phyloP scores from a whole-genome alignment of 2,329 filamentous ascomycete species.

The Neofusicoccum parvum region DNA sequence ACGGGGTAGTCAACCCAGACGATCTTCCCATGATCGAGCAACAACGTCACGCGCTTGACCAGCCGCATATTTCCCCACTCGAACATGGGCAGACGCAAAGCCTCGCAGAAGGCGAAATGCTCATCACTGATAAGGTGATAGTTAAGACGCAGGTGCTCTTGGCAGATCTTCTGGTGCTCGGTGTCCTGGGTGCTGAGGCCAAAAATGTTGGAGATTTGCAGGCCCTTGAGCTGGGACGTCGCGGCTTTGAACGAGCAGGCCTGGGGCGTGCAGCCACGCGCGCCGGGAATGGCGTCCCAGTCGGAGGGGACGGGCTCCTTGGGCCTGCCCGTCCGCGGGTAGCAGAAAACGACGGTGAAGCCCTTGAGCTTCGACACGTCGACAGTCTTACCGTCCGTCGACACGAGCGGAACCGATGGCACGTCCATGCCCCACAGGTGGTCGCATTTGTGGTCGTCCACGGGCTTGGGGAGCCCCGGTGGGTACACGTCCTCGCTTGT shows the following conservation, averaged over 20 bases:
- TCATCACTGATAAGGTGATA: slow-evolving; percentile 48
- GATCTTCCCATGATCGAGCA: slow-evolving; percentile 43
- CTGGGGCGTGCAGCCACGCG: slow-evolving; percentile 48
- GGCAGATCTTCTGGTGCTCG: slow-evolving; percentile 43
- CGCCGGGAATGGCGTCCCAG: slow-evolving; percentile 48
- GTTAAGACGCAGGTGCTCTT: slow-evolving; percentile 41
- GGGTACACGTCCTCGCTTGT: slow-evolving; percentile 28
- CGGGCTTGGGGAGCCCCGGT: slow-evolving; percentile 38
- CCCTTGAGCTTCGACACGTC: slow-evolving; percentile 39
- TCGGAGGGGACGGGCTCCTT: slow-evolving; percentile 43
- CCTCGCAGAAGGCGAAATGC: slow-evolving; percentile 35
- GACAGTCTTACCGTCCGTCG: slow-evolving; percentile 35
- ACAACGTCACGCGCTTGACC: slow-evolving; percentile 43
- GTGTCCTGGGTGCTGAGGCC: slow-evolving; percentile 45
- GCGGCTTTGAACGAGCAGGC: slow-evolving; percentile 48
- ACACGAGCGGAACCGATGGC: slow-evolving; percentile 36
- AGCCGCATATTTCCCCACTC: slow-evolving; percentile 42
- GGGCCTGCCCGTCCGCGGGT: slow-evolving; percentile 44
- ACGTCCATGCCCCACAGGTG: slow-evolving; percentile 35
- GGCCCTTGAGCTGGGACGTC: slow-evolving; percentile 30
- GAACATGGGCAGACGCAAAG: slow-evolving; percentile 43
- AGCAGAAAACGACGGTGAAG: slow-evolving; percentile 47
- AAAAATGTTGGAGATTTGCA: slow-evolving; percentile 40
- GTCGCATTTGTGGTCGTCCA: slow-evolving; percentile 45
- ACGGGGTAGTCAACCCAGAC: slow-evolving; percentile 48